These are phyloP conservation scores for Zoysia japonica DNA, from an alignment of 176 grass and related monocot species.

Conservation along the genomic window DNA sequence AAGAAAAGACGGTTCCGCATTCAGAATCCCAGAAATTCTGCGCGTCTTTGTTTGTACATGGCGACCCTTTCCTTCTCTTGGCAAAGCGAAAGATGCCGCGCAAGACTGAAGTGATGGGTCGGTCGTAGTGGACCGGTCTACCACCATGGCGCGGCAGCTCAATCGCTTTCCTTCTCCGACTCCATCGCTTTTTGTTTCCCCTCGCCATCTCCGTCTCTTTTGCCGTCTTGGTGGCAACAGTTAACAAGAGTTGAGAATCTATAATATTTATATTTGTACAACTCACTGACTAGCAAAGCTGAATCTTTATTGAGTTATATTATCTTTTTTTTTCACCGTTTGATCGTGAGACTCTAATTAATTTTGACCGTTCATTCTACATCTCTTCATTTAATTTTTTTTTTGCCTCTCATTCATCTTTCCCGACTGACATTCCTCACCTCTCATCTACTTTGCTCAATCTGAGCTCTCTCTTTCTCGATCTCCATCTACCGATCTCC, in stretches of 20 bases:
- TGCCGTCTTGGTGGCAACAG: neutral
- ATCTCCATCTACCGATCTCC: too few relatives aligned
- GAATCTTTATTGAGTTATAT: too few relatives aligned
- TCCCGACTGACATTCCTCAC: too few relatives aligned
- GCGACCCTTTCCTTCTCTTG: constrained; percentile 8
- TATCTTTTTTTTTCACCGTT: too few relatives aligned
- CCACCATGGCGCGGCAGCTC: neutral
- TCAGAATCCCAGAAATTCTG: constrained; percentile 3
- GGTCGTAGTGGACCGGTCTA: constrained; percentile 39
- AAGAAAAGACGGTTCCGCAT: constrained; percentile 3
- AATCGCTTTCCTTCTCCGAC: constrained; percentile 6
- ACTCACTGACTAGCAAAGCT: too few relatives aligned
- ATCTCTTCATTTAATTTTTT: too few relatives aligned
- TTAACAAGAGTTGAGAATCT: neutral
- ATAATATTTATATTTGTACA: neutral
- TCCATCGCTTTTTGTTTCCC: neutral
- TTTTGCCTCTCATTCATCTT: too few relatives aligned
- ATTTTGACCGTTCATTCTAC: too few relatives aligned
- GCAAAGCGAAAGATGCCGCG: constrained; percentile 17
- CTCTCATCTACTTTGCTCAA: too few relatives aligned
- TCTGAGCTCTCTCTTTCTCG: too few relatives aligned
- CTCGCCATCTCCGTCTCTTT: neutral
- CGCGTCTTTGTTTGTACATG: neutral
- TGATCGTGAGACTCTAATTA: too few relatives aligned
- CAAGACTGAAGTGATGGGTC: neutral